Base-by-base conservation (phyloP, 83 land plant species). In the Larix sibirica region DNA sequence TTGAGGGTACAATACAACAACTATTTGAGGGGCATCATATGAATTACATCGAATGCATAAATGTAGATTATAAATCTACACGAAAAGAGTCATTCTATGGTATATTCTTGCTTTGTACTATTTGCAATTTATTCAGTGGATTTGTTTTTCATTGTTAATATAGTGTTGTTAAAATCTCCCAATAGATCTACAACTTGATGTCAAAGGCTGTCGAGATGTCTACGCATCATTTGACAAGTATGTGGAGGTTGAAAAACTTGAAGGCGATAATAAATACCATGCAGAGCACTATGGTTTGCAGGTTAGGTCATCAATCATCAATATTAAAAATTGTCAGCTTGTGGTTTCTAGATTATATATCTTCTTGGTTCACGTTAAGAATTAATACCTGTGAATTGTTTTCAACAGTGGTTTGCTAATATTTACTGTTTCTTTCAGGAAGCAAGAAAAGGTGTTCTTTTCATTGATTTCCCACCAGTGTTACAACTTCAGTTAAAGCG, bases 151-250 rank as follows among this genome's bases (percentile, higher is more conserved):
- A 50, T 71, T 44, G 21, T 40, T 71, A 66, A 66, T 26, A 4
- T 54, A n/a, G 24, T 78, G 23, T 56, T 61, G n/a, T 26, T 80
- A 61, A 26, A 26, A 61, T 36, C 58, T 26, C 14, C 14, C 59
- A 62, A 20, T 85, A 90, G 90, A 90, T 81, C 81, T 90, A 84
- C 91, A 90, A 44, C 82, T 90, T 42, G 90, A 90, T 79, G 90
- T 90, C 23, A 90, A 90, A 81, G 91, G 91, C 44, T 88, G 91
- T 66, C 83, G 86, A 68, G 90, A 90, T 87, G 88, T 90, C 33
- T 90, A 87, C 83, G 90, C 90, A 16, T 90, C 91, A 13, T 90
- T 90, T 85, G 91, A 90, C 85, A 90, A 90, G 82, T 90, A 90
- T 70, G 90, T 90, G 21, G 91, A 87, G 74, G 90, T 90, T 26